Conservation (phyloP, 2,329 filamentous ascomycete species). For the Fusarium pseudocircinatum region DNA sequence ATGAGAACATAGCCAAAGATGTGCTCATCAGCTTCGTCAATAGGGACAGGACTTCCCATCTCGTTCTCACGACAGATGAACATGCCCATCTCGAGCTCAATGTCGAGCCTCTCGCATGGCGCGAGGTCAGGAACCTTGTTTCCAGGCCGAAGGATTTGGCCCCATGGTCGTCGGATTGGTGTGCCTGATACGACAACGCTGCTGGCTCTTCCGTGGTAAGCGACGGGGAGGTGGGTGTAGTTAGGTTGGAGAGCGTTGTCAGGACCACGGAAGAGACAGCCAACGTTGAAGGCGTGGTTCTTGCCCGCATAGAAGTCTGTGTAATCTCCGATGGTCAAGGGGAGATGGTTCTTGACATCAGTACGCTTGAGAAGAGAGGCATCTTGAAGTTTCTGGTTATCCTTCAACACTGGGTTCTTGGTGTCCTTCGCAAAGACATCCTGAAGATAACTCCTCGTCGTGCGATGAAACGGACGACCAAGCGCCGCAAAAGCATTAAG, state of each 20-base stretch:
- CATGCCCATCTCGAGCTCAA: slow-evolving; percentile 81
- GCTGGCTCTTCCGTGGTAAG: slow-evolving; percentile 82
- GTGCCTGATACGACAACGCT: slow-evolving; percentile 81
- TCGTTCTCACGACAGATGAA: slow-evolving; percentile 75
- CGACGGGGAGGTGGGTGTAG: slow-evolving; percentile 82
- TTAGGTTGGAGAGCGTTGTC: slow-evolving; percentile 82
- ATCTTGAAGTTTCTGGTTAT: slow-evolving; percentile 48
- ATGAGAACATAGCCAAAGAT: slow-evolving; percentile 76
- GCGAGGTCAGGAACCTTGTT: slow-evolving; percentile 64
- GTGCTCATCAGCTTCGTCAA: slow-evolving; percentile 73
- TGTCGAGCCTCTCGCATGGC: slow-evolving; percentile 71
- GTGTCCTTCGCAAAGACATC: slow-evolving; percentile 67
- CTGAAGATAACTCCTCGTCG: slow-evolving; percentile 75
- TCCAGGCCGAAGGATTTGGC: slow-evolving; percentile 69
- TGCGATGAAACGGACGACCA: slow-evolving; percentile 74
- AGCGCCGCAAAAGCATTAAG: slow-evolving; percentile 56
- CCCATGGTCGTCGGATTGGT: slow-evolving; percentile 75
- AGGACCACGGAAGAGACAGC: slow-evolving; percentile 77
- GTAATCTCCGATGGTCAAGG: slow-evolving; percentile 82
- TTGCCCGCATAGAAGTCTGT: slow-evolving; percentile 86
- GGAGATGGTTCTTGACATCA: slow-evolving; percentile 73
- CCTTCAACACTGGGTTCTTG: slow-evolving; percentile 48
- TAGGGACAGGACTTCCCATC: slow-evolving; percentile 72
- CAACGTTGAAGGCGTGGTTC: slow-evolving; percentile 78
- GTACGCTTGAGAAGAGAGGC: slow-evolving; percentile 43